Base-by-base conservation (phyloP, 2,329 filamentous ascomycete species). In the Fusarium pseudoanthophilum region DNA sequence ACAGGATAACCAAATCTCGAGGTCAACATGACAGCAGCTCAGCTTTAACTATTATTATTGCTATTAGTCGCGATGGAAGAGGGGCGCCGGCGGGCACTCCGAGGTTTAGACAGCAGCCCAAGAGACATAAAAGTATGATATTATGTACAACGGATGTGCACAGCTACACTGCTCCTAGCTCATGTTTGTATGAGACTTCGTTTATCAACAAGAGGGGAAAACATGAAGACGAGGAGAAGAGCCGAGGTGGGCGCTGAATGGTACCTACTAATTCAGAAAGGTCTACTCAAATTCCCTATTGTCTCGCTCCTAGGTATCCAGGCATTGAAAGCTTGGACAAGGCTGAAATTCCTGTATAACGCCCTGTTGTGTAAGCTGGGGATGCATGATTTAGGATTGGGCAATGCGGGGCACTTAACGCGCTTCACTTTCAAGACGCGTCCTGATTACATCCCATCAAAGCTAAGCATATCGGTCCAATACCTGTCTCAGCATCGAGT, bases 1-100 rank as follows among this genome's bases (percentile, higher is more conserved):
- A 68, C 76, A 26, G 76, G 78, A 4, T 69, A 78, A 11, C 67
- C 77, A 56, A 69, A 82, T 52, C 74, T 78, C 10, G 71, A 75
- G 37, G 32, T 71, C 13, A 60, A 64, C 45, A 36, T 79, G 30
- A 71, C 52, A 14, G 42, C 64, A 37, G 73, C 64, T 24, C 77
- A 77, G 68, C 71, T 77, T 15, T 51, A 77, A 53, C n/a, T 36
- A 36, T 52, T 36, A 72, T 69, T 16, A 70, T 71, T 49, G 71
- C 71, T 24, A 67, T 26, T 26, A 21, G 49, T 26, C n/a, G n/a
- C 24, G 30, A 20, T 26, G 32, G 30, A 52, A 52, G n/a, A 20
- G 48, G 21, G 30, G 26, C 57, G 43, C 26, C 34, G 14, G 34
- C 55, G 58, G 26, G 24, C 40, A 42, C 32, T 30, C 40, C 46